These are phyloP conservation scores for Novymonas esmeraldas DNA, from an alignment of 208 protist species.

Conservation along the genomic window DNA sequence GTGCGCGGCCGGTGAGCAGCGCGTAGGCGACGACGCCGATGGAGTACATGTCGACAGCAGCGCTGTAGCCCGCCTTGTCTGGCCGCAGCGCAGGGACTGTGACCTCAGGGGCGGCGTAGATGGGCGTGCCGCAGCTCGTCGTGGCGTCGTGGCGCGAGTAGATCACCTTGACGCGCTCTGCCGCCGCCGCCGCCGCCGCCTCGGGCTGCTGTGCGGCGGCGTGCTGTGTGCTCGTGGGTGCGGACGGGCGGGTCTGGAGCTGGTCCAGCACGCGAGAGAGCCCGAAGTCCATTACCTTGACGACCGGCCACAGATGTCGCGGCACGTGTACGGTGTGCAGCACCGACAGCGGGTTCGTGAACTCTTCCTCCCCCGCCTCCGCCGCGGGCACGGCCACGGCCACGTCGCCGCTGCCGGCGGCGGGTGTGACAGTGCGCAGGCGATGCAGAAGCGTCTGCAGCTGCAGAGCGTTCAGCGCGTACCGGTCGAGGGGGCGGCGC, in stretches of 20 bases:
- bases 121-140: conserved; percentile 73
- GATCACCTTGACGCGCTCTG: conserved; percentile 27
- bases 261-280: conserved; percentile 51
- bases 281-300: conserved; percentile 83
- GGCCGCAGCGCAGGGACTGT: conserved; percentile 32
- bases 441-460: conserved; percentile 42
- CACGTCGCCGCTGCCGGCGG: conserved; percentile 1
- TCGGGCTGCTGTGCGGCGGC: background rate
- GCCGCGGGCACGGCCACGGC: background rate
- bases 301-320: conserved; percentile 46
- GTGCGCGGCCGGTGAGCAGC: conserved; percentile 46
- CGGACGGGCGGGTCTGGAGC: conserved; percentile 21
- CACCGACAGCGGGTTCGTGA: conserved; percentile 54
- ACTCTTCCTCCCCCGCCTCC: conserved; percentile 6
- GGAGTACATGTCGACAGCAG: conserved; percentile 74
- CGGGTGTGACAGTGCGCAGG: conserved; percentile 15
- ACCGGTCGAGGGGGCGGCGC: conserved; percentile 49
- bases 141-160: conserved; percentile 50
- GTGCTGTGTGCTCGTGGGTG: background rate
- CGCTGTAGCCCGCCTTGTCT: conserved; percentile 50
- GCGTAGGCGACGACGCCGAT: conserved; percentile 68
- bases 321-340: conserved; percentile 55
- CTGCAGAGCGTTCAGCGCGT: conserved; percentile 41
- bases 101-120: conserved; percentile 77
- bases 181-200: conserved; percentile 1